Evolutionary conservation across 768 basidiomycete genomes (phyloP), one percentile per base, ranked within the genome.

Genomic region (Mycena olivaceomarginata): DNA sequence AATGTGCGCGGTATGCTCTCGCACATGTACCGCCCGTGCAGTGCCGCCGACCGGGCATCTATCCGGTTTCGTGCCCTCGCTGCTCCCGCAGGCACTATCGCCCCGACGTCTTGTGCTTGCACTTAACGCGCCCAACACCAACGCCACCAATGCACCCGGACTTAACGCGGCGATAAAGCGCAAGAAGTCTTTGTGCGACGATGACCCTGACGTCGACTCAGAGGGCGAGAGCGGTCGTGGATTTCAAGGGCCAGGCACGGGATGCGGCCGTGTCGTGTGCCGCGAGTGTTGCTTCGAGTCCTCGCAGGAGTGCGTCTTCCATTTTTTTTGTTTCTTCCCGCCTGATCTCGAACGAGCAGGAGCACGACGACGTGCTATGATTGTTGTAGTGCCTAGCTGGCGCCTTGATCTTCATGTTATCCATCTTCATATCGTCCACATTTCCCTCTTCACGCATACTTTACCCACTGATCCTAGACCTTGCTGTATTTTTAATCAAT

Each of bases 201-300:
- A 43, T 43, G 64, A 65, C 31, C 31, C 31, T 6, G 64, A 65
- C 1, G 8, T 11, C 12, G 64, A 65, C 43, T 15, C n/a, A 16
- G 64, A 45, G 4, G 15, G 16, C 60, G 60, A 62, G 22, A 25
- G 64, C 12, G 40, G 18, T 20, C 31, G 31, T 31, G 31, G 31
- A 4, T 4, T 43, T 64, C 39, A 51, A 31, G 31, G 79, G 39
- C 53, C 7, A 13, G 22, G 22, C 8, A 57, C 22, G 22, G 89
- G 89, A 5, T 90, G 89, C 78, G 87, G 87, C 10, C 85, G 86
- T 68, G 79, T 79, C 11, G 80, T 90, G 6, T 90, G 90, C 81
- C 83, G 87, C n/a, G 85, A 84, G 57, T 90, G 89, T 67, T 90
- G 88, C 80, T 83, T 84, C 40, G 90, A 90, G 79, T 82, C 86